phyloP scores from a whole-genome alignment of 2,329 filamentous ascomycete species.

The Pseudogymnoascus sp. region DNA sequence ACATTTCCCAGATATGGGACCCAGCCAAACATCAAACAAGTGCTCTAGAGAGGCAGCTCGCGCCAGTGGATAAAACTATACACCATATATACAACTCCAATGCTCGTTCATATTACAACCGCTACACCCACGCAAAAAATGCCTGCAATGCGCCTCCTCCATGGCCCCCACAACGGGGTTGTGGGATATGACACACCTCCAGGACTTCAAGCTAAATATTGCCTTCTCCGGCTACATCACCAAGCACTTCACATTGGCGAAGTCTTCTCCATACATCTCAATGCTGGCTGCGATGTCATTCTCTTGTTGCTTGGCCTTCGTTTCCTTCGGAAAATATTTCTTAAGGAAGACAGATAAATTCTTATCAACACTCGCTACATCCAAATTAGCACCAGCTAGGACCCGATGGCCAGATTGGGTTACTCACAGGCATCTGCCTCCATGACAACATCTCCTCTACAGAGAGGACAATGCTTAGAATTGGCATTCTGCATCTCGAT shows the following conservation, averaged over 20 bases:
- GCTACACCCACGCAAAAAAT: background rate
- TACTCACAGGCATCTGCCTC: constrained; percentile 55
- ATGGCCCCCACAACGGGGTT: background rate
- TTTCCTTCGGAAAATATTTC: constrained; percentile 66
- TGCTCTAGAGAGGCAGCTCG: background rate
- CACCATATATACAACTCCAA: background rate
- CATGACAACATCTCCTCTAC: constrained; percentile 63
- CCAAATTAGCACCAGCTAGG: background rate
- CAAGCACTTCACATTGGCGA: constrained; percentile 48
- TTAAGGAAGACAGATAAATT: constrained; percentile 61
- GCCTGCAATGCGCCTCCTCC: background rate
- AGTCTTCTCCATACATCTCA: constrained; percentile 61
- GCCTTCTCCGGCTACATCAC: constrained; percentile 43
- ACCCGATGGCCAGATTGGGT: background rate
- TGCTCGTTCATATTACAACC: background rate
- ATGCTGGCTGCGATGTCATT: constrained; percentile 70
- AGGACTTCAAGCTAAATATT: background rate
- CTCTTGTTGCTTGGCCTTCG: constrained; percentile 57
- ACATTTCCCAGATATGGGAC: background rate
- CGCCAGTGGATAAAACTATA: background rate
- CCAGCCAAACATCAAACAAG: background rate
- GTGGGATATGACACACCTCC: background rate
- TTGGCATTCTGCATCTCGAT: constrained; percentile 67
- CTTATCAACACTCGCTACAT: constrained; percentile 58
- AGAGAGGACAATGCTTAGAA: constrained; percentile 66